Evolutionary conservation across 192 early-diverging fungal genomes (phyloP).

Genomic region (Dimargaris cristalligena): DNA sequence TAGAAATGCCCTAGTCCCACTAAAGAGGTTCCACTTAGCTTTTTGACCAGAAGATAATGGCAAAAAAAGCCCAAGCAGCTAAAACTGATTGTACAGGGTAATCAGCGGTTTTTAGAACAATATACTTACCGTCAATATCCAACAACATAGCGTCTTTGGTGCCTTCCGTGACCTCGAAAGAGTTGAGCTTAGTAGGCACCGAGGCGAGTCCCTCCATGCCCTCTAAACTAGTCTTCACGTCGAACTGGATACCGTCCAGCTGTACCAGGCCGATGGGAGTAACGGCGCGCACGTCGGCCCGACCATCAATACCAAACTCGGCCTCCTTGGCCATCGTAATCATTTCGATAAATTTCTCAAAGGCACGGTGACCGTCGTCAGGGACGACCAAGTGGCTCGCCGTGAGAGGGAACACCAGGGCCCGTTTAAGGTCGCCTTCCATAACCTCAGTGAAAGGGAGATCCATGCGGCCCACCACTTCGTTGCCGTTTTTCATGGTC

Average conservation of each 20-base stretch:
- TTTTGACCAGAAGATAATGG: too few relatives aligned
- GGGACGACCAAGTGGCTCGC: background rate
- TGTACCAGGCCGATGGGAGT: background rate
- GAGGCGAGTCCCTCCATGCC: constrained; percentile 1
- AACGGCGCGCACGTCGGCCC: background rate
- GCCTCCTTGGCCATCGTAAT: background rate
- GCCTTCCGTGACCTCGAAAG: background rate
- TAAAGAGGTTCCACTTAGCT: too few relatives aligned
- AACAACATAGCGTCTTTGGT: background rate
- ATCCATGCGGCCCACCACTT: background rate
- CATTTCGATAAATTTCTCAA: background rate
- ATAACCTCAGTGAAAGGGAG: background rate
- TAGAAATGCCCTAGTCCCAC: too few relatives aligned
- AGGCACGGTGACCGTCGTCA: background rate
- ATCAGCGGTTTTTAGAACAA: too few relatives aligned
- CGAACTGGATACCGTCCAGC: background rate
- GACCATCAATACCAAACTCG: background rate
- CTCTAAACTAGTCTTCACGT: background rate
- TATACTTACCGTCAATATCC: constrained; percentile 3
- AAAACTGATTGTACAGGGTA: too few relatives aligned
- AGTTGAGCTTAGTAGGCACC: background rate
- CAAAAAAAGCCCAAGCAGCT: too few relatives aligned
- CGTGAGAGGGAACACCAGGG: background rate
- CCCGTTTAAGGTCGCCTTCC: background rate
- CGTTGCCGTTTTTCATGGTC: background rate